Evolutionary conservation across 768 basidiomycete species (phyloP), one percentile per base, ranked within the genome.

Genomic region (Tulasnella calospora): DNA sequence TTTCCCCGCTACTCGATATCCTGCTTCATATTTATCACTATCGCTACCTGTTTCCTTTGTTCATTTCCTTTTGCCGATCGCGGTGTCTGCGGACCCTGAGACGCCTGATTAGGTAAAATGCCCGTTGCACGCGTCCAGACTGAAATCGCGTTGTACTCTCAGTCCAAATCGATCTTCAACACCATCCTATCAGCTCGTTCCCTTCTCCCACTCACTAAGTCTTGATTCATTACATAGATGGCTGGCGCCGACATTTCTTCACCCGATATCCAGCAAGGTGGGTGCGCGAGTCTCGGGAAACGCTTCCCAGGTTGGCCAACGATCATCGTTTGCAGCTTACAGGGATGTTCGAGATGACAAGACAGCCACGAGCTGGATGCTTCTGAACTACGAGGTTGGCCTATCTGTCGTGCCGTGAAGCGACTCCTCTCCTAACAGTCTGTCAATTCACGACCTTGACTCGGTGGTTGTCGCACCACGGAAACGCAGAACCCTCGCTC

Each of bases 311-410:
- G n/a, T 12, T 9, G 7, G n/a, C 61, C 61, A 35, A 67, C 30
- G 61, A 27, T 33, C 13, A 27, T n/a, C 61, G 17, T 41, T 30
- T 23, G 36, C 70, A 94, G 96, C 95, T 41, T 97, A 98, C 88
- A 87, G 89, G 84, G 93, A 95, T 81, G 92, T 98, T 76, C 91
- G 96, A 81, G 88, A 87, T 80, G 91, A 94, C 88, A 95, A 95
- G 83, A 88, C 91, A 51, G 92, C 94, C 40, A 93, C 90, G 41
- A 98, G 93, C 84, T 98, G 95, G 95, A 83, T 96, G 69, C 87
- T 98, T 78, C 85, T 98, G 78, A 94, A 97, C 83, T 99, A 98
- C 84, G 92, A 92, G 87, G 91, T 90, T 81, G 82, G 87, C 77
- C n/a, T 67, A 30, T 67, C 33, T 67, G 55, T 44, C 33, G 33